Evolutionary conservation across 306 rosid genomes (phyloP), one percentile per base, ranked within the genome.

Genomic region (Acacia confusa): DNA sequence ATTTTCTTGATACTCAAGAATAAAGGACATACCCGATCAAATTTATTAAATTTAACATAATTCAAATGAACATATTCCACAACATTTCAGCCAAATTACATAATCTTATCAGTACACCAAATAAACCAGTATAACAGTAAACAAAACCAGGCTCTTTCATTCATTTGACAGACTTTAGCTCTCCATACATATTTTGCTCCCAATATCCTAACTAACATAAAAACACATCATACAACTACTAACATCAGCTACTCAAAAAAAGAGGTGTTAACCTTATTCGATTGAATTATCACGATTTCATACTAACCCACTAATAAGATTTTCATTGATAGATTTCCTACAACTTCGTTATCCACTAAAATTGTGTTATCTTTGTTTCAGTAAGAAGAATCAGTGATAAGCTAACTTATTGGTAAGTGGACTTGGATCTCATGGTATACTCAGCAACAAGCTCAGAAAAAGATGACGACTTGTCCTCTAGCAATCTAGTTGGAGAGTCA

Each of bases 361-460:
- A 34, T 17, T 16, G 19, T 22, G 22, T 25, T 9, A 44, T 48
- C 67, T 25, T 24, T 27, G 22, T 40, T 80, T 77, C 20, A 4
- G 65, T 25, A 36, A 40, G 30, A 15, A 63, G 47, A 24, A 7
- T 82, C 61, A 72, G 53, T 15, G 68, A 64, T 79, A 75, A 52
- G 10, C 34, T 10, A 61, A 79, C 2, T 81, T 86, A 70, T 47
- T 78, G 63, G 80, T 79, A 84, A 36, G 68, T 68, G 27, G 89
- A 80, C 45, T 72, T 84, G 2, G 92, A 91, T 80, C 94, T 88
- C 38, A 28, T 58, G 66, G n/a, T 87, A 66, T 93, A 93, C 78
- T 93, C 93, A 15, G 89, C 89, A 27, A 93, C 94, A 55, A 86
- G 93, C 76, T 86, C 91, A 44, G 97, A 53, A 78, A 93, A 90